Evolutionary conservation across 306 rosid species (phyloP), one percentile per base, ranked within the genome.

Genomic region (Ceratonia siliqua): DNA sequence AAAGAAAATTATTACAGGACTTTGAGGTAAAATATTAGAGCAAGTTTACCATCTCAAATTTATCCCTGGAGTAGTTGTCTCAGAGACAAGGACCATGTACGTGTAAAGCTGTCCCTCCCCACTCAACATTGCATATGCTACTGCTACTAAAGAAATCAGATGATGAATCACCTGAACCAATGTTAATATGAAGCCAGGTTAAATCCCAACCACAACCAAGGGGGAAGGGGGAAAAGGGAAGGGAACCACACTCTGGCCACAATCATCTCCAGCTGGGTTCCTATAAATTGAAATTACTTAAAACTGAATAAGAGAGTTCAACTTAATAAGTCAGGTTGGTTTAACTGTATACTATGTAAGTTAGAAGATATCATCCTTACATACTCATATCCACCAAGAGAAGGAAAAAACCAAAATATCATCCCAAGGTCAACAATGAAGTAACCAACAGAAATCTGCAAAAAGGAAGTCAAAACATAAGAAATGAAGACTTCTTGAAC

Each of bases 351-450:
- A 62, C 33, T 20, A 62, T 8, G 41, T 3, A 39, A 53, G 82
- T 58, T 77, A 72, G 58, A 64, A 72, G 84, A 62, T 45, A 81
- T 77, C 71, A 65, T 69, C 84, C 99, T 94, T 92, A 94, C 99
- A 87, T 90, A 94, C 79, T 94, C 99, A 87, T 86, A 62, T 82
- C 99, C 99, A 73, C 99, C 99, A 39, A 94, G 83, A 75, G 94
- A 80, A 76, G 98, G 98, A 72, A 87, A 90, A 77, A 83, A 86
- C 97, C 99, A 92, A 79, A 80, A 59, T 85, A 94, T 94, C 96
- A 92, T 92, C 80, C 79, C 97, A 50, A 94, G 84, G 87, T 94
- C 99, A 33, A 91, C 81, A 6, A 94, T 67, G 82, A 94, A 94
- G 88, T 94, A 94, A 79, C 99, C 99, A 54, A 87, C 92, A 75